Percentiles rank a stretch among this genome's conserved stretches.
phyloP scores from a whole-genome alignment of 306 rosid species.

The Trifolium subterraneum region DNA sequence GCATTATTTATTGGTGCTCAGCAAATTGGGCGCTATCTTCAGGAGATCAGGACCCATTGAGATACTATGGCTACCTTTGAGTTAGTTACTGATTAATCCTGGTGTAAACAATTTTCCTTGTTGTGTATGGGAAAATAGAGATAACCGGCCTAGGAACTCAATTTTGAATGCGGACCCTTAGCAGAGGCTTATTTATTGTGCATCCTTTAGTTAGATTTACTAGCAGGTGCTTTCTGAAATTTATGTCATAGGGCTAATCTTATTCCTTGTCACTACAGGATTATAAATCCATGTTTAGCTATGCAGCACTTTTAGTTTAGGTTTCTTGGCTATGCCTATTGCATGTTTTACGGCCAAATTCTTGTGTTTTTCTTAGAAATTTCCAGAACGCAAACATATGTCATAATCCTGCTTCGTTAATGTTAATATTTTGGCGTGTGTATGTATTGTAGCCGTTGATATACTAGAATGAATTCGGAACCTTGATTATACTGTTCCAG shows the following conservation, averaged over 20 bases:
- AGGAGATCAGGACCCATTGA: conserved; percentile 72
- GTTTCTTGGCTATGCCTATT: conserved; percentile 26
- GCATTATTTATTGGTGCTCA: conserved; percentile 80
- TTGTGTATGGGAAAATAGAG: conserved; percentile 37
- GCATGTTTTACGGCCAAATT: conserved; percentile 8
- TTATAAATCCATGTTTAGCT: conserved; percentile 39
- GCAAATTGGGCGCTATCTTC: conserved; percentile 72
- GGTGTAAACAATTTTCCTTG: conserved; percentile 26
- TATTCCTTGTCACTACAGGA: conserved; percentile 20
- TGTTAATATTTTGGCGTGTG: conserved; percentile 16
- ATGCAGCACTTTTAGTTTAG: conserved; percentile 14
- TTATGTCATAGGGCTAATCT: conserved; percentile 19
- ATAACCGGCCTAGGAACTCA: conserved; percentile 38
- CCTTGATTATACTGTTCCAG: conserved; percentile 9
- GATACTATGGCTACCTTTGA: conserved; percentile 35
- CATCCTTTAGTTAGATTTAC: conserved; percentile 38
- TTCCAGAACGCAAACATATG: conserved; percentile 3
- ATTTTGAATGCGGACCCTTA: conserved; percentile 39
- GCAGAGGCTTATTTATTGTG: conserved; percentile 10
- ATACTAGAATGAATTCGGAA: conserved; percentile 16
- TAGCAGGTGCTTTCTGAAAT: conserved; percentile 12
- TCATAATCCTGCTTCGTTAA: conserved; percentile 30
- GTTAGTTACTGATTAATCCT: conserved; percentile 14
- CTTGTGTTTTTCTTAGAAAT: conserved; percentile 32
- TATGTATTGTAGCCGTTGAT: not conserved